Conservation (phyloP, 306 rosid genomes). For the Vigna mungo region DNA sequence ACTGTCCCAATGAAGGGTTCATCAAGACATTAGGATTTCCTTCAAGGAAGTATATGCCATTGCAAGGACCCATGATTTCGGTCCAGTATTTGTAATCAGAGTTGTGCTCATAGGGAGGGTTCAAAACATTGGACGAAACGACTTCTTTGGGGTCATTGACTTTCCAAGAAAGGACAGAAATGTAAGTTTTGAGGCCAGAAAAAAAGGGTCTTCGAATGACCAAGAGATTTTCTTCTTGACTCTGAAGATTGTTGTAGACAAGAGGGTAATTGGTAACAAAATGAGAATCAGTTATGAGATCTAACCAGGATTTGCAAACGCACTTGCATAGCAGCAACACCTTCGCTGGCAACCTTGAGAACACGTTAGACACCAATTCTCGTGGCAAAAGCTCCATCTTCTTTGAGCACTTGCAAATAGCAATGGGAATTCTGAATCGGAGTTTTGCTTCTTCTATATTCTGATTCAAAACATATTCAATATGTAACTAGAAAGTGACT, state of each 20-base stretch:
- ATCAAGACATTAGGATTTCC: slow-evolving; percentile 32
- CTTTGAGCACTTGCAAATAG: neutral
- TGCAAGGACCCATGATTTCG: slow-evolving; percentile 35
- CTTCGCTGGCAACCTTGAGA: slow-evolving; percentile 14
- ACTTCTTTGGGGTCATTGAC: neutral
- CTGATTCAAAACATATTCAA: neutral
- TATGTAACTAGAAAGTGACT: neutral
- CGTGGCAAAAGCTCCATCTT: neutral
- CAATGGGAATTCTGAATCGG: neutral
- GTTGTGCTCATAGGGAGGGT: slow-evolving; percentile 18
- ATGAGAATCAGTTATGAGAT: slow-evolving; percentile 26
- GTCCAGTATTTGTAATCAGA: slow-evolving; percentile 26
- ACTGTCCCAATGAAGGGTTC: slow-evolving; percentile 25
- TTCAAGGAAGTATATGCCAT: slow-evolving; percentile 30
- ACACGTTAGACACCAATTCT: slow-evolving; percentile 9
- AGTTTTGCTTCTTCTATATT: neutral
- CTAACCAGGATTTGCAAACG: slow-evolving; percentile 23
- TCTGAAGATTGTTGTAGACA: slow-evolving; percentile 3
- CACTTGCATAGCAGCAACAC: slow-evolving; percentile 2
- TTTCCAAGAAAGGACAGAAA: slow-evolving; percentile 34
- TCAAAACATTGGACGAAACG: neutral
- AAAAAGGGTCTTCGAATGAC: slow-evolving; percentile 13
- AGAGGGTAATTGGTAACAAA: neutral
- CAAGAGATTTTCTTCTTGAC: slow-evolving; percentile 20
- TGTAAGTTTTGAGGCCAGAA: slow-evolving; percentile 32